Conservation (phyloP, 345 rosid species). For the Psidium guajava region DNA sequence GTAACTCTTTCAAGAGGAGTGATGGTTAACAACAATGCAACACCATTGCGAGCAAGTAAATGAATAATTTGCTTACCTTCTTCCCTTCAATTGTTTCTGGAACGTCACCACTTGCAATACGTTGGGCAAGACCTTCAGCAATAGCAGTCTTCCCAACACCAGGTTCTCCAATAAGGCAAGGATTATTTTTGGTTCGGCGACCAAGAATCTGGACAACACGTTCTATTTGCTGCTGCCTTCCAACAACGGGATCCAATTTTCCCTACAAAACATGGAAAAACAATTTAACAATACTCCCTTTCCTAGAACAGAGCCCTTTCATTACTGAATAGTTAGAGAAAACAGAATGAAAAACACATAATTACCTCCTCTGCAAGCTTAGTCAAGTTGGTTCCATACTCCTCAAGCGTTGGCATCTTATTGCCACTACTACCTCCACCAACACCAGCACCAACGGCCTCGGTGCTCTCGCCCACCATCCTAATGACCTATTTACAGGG, state of each 20-base stretch:
- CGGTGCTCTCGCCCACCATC: conserved; percentile 94
- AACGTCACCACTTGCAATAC: conserved; percentile 88
- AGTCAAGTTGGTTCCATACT: conserved; percentile 95
- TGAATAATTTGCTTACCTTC: conserved; percentile 37
- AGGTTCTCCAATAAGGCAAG: conserved; percentile 99
- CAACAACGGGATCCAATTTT: conserved; percentile 96
- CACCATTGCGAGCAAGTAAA: not conserved
- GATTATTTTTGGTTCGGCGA: conserved; percentile 93
- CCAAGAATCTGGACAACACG: conserved; percentile 95
- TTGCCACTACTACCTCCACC: conserved; percentile 70
- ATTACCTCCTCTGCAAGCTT: conserved; percentile 94
- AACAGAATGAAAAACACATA: not conserved
- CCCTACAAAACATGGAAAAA: conserved; percentile 39
- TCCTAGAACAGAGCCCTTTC: not conserved
- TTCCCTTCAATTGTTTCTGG: conserved; percentile 97
- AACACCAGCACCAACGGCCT: conserved; percentile 67
- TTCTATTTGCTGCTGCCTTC: conserved; percentile 94
- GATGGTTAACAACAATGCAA: not conserved
- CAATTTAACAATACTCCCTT: not conserved
- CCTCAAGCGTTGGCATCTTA: conserved; percentile 98
- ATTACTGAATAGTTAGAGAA: not conserved
- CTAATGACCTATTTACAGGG: conserved; percentile 62
- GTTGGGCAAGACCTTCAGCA: conserved; percentile 98
- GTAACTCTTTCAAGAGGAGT: not conserved
- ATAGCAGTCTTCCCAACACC: conserved; percentile 99